Conservation (phyloP, 805 yeast species). For the Torulaspora franciscae region DNA sequence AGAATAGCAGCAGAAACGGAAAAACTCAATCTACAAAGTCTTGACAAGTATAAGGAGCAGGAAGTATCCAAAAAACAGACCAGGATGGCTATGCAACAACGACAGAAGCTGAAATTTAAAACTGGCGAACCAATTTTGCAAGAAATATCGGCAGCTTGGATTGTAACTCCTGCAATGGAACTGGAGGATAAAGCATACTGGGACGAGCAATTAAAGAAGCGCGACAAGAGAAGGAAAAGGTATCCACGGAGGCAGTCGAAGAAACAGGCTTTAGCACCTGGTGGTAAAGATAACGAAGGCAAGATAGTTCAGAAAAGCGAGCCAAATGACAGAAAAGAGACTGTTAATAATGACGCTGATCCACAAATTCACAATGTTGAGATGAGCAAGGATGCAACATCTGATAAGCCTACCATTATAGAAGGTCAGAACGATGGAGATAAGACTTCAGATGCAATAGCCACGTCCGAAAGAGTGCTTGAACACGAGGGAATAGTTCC, state of each 20-base stretch:
- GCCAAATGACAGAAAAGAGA: background rate
- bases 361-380: background rate
- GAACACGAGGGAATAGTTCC: no score
- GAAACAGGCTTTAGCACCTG: conserved; percentile 16
- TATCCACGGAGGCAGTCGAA: conserved; percentile 42
- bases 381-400: background rate
- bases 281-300: background rate
- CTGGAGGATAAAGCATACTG: conserved; percentile 44
- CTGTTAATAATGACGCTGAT: background rate
- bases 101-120: conserved; percentile 55
- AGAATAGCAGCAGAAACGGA: conserved; percentile 89
- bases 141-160: conserved; percentile 24
- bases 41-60: conserved; percentile 75
- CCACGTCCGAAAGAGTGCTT: no score
- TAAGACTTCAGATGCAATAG: no score
- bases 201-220: conserved; percentile 38
- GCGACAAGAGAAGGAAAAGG: conserved; percentile 44
- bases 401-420: background rate
- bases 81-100: conserved; percentile 67
- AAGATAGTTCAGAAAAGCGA: conserved; percentile 1
- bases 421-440: no score
- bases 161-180: conserved; percentile 62
- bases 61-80: conserved; percentile 75
- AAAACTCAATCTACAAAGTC: conserved; percentile 61
- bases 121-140: conserved; percentile 38